A percentile compares a stretch with the other conserved stretches of the same genome.
These are phyloP conservation scores for Phallus indusiatus DNA, from an alignment of 768 basidiomycete genomes.

Conservation along the genomic window DNA sequence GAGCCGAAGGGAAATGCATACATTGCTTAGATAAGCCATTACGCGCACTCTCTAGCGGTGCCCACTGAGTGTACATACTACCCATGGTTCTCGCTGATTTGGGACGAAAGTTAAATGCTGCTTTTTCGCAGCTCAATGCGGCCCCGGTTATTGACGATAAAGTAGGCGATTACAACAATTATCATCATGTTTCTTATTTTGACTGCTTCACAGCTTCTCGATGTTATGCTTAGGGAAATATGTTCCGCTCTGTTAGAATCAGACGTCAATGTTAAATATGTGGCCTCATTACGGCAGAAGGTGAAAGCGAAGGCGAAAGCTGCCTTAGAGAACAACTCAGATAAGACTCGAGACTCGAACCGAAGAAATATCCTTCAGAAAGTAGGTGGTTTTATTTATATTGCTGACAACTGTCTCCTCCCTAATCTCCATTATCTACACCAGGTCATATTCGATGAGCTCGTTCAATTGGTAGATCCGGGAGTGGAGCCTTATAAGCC, in stretches of 20 bases:
- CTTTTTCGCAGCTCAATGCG: slow-evolving; percentile 80
- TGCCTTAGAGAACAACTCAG: slow-evolving; percentile 53
- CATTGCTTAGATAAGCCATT: not conserved
- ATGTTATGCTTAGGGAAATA: slow-evolving; percentile 90
- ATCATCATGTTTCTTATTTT: no score
- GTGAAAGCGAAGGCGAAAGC: slow-evolving; percentile 88
- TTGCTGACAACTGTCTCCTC: not conserved
- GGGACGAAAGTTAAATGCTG: slow-evolving; percentile 87
- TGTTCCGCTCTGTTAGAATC: slow-evolving; percentile 89
- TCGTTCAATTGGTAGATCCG: slow-evolving; percentile 91
- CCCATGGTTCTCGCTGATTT: slow-evolving; percentile 94
- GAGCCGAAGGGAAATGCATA: not conserved
- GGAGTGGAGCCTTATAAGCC: slow-evolving; percentile 95
- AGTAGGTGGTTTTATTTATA: slow-evolving; percentile 36
- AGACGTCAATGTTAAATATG: slow-evolving; percentile 97
- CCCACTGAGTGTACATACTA: slow-evolving; percentile 20
- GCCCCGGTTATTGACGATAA: slow-evolving; percentile 88
- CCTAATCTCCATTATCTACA: not conserved
- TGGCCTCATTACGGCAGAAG: slow-evolving; percentile 75
- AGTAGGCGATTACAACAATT: slow-evolving; percentile 33
- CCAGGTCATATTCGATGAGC: slow-evolving; percentile 93
- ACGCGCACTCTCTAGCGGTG: not conserved
- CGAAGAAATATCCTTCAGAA: slow-evolving; percentile 88
- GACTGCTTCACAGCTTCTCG: slow-evolving; percentile 59
- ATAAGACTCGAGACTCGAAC: slow-evolving; percentile 72